Base-by-base conservation (phyloP, 306 rosid genomes). In the Senna siamea region DNA sequence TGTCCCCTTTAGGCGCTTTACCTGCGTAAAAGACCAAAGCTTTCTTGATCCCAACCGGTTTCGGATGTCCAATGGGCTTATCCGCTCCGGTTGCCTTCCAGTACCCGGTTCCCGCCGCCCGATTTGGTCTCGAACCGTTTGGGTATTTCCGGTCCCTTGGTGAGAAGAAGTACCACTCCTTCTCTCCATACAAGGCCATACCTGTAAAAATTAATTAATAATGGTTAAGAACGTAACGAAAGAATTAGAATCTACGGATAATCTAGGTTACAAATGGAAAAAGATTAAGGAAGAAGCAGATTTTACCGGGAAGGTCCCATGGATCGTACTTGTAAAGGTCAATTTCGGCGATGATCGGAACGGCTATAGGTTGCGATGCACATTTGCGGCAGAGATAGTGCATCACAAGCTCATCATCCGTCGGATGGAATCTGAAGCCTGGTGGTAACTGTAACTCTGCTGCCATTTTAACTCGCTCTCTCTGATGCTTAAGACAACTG, bases 41-140 rank as follows among this genome's bases (percentile, higher is more conserved):
- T 79, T 91, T 91, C 85, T 91, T 91, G 53, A 91, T 91, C 48
- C 92, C 94, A 0, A 84, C 81, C 28, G 92, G 73, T 43, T 84
- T 88, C 10, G 94, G 94, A 3, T 53, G 28, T 0, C 97, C 97
- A 5, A 91, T 84, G 26, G 97, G 92, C 60, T 91, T 89, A 72
- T 89, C 92, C 0, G 92, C 90, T 17, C 97, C 94, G 22, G 94
- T 91, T 22, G 94, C 97, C 79, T 91, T 91, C 97, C 94, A 91
- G 55, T 91, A 91, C 1, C 94, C 94, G 65, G 80, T 26, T 13
- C 93, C 92, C 1, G 96, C 92, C 2, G 96, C 87, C 59, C 97
- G 87, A 75, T 90, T 90, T 14, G 97, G 92, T 67, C 97, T 77
- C 0, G 97, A 88, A 26, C 92, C 92, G 82, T 91, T 91, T 4